phyloP scores from a whole-genome alignment of 345 rosid genomes.

The Arabidopsis suecica region DNA sequence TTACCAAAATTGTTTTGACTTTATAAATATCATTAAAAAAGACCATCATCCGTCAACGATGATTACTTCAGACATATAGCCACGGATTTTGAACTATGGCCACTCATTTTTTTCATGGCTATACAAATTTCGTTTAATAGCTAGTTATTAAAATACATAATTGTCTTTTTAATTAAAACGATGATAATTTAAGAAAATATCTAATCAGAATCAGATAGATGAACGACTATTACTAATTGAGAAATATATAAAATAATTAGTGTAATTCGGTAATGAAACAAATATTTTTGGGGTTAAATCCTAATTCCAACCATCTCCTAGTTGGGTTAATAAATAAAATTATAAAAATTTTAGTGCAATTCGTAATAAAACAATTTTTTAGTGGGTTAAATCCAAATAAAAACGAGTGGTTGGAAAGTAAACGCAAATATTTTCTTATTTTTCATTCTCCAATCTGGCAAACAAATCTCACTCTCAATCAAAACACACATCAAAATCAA shows the following conservation, averaged over 20 bases:
- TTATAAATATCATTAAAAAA: no score
- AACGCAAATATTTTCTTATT: constrained; percentile 8
- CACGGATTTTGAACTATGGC: no score
- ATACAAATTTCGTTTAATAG: no score
- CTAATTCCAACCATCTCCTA: neutral
- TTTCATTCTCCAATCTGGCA: constrained; percentile 20
- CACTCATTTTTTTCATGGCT: no score
- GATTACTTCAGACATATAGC: no score
- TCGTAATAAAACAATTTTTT: no score
- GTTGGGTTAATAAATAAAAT: neutral
- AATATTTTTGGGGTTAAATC: neutral
- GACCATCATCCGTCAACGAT: no score
- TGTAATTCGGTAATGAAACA: neutral
- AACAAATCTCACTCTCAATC: constrained; percentile 29
- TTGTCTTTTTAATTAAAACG: no score
- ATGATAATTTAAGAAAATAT: no score
- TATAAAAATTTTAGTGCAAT: no score
- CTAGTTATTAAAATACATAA: no score
- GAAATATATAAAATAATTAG: neutral
- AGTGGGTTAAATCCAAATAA: neutral
- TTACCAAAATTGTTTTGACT: neutral
- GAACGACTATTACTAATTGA: neutral
- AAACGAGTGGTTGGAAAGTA: constrained; percentile 34
- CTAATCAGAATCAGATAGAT: no score
- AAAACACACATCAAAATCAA: constrained; percentile 27